Evolutionary conservation across 192 early-diverging fungal species (phyloP).

Genomic region (Phycomyces blakesleeanus): DNA sequence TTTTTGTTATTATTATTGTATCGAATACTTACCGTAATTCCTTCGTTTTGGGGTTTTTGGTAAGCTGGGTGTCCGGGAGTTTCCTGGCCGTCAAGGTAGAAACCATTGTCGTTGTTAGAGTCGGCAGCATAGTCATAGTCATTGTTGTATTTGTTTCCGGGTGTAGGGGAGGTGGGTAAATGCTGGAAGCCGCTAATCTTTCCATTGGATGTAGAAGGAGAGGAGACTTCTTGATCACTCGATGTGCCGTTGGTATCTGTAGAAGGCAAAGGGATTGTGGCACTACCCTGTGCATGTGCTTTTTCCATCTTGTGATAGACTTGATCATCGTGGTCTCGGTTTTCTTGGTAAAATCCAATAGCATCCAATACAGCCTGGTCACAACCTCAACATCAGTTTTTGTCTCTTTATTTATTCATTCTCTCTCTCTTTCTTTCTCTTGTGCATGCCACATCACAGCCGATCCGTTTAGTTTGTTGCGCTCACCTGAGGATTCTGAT

Average conservation of each 20-base stretch:
- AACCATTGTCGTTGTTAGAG: too few relatives aligned
- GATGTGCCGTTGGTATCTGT: background rate
- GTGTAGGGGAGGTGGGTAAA: too few relatives aligned
- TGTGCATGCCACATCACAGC: too few relatives aligned
- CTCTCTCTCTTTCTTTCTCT: too few relatives aligned
- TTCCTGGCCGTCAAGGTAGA: background rate
- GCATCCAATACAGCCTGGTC: constrained; percentile 79
- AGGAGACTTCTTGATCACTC: too few relatives aligned
- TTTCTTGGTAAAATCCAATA: constrained; percentile 81
- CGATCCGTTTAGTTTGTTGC: too few relatives aligned
- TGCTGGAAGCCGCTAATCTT: background rate
- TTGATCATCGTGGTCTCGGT: constrained; percentile 30
- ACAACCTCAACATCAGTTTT: background rate
- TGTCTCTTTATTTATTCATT: too few relatives aligned
- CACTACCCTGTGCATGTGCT: constrained; percentile 17
- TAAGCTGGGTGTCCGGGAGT: background rate
- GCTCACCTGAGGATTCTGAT: constrained; percentile 79
- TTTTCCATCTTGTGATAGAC: constrained; percentile 38
- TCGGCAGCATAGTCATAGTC: too few relatives aligned
- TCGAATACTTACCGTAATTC: background rate
- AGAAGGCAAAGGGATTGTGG: background rate
- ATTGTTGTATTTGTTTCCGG: too few relatives aligned
- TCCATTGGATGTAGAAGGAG: background rate
- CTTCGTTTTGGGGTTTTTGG: background rate
- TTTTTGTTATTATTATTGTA: too few relatives aligned